phyloP scores from a whole-genome alignment of 495 filamentous ascomycete species.

The Hypoxylon cercidicola region DNA sequence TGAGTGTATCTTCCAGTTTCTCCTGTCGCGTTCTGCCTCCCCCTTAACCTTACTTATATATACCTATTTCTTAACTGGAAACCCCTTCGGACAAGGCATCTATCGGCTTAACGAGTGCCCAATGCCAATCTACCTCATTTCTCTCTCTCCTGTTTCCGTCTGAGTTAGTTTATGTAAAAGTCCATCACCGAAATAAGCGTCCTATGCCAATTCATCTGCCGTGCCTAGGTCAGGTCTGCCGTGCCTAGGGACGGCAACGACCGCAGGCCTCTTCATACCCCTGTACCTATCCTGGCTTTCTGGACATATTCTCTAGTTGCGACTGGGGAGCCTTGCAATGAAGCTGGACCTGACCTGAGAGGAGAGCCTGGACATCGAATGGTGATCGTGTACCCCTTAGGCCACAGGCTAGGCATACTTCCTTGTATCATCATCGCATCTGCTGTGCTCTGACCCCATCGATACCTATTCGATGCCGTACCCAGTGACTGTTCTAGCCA shows the following conservation, averaged over 20 bases:
- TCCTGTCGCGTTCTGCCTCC: slow-evolving; percentile 1
- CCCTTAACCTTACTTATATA: background rate
- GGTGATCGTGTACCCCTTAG: slow-evolving; percentile 1
- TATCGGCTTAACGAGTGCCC: background rate
- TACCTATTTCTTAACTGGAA: background rate
- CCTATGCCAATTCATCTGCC: slow-evolving; percentile 31
- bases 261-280: slow-evolving; percentile 25
- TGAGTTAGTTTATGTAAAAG: slow-evolving; percentile 10
- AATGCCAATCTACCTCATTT: background rate
- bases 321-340: slow-evolving; percentile 20
- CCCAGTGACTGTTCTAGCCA: slow-evolving; percentile 22
- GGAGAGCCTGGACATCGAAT: slow-evolving; percentile 15
- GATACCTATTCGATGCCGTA: slow-evolving; percentile 23
- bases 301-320: slow-evolving; percentile 16
- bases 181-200: slow-evolving; percentile 14
- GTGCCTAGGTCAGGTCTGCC: slow-evolving; percentile 35
- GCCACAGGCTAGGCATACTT: background rate
- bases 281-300: slow-evolving; percentile 24
- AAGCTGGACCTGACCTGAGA: slow-evolving; percentile 11
- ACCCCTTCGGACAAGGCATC: background rate
- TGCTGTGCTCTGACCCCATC: slow-evolving; percentile 22
- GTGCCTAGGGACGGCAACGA: slow-evolving; percentile 11
- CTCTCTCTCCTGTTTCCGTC: background rate
- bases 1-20: background rate
- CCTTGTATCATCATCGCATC: background rate